Percentiles rank a stretch among this genome's conserved stretches.
These are phyloP conservation scores for fission yeast (Schizosaccharomyces pombe) DNA, from an alignment of 805 yeast genomes.

Conservation along the genomic window DNA sequence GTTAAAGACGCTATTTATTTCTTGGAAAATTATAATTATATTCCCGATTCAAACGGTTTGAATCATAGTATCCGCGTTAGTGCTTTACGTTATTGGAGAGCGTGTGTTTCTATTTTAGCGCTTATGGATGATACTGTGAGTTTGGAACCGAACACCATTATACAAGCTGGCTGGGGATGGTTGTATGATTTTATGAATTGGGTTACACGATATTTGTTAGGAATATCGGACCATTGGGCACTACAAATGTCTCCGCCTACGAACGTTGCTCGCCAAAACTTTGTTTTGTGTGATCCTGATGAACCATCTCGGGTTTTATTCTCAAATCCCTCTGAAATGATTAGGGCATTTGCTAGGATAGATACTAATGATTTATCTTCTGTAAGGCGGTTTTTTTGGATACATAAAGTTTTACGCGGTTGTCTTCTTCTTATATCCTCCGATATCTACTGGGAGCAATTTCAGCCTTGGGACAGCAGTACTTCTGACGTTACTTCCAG, in stretches of 20 bases:
- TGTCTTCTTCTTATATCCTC: not conserved
- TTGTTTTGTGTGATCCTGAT: not conserved
- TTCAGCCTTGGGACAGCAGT: not conserved
- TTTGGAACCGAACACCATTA: not conserved
- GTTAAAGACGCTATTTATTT: not conserved
- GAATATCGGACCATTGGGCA: not conserved
- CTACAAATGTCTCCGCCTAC: not conserved
- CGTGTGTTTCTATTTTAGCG: not conserved
- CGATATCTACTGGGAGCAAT: not conserved
- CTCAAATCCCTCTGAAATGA: not conserved
- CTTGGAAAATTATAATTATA: not conserved
- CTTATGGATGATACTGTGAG: not conserved
- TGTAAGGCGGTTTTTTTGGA: not conserved
- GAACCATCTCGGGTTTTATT: not conserved
- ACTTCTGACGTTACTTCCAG: not conserved
- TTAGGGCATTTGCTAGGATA: not conserved
- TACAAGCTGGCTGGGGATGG: conserved; percentile 7
- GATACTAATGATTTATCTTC: not conserved
- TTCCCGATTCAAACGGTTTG: not conserved
- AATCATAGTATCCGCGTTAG: not conserved
- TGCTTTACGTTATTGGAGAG: not conserved
- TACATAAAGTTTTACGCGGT: not conserved
- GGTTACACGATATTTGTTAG: conserved; percentile 2
- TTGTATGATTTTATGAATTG: conserved; percentile 7
- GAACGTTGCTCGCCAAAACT: not conserved